Evolutionary conservation across 1,139 yeast genomes (phyloP), one percentile per base, ranked within the genome.

Genomic region (Waltiozyma sp.): DNA sequence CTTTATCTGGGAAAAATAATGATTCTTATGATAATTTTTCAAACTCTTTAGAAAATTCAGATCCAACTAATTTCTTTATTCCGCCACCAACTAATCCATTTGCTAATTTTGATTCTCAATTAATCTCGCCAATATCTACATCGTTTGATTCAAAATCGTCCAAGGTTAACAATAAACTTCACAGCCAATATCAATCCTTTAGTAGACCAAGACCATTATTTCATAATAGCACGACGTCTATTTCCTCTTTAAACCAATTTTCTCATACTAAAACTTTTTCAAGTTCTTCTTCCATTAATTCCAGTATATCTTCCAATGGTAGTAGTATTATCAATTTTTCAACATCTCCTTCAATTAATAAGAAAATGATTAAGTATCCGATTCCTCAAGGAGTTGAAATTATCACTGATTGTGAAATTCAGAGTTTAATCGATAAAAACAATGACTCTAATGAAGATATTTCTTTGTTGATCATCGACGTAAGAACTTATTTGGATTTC

Each of bases 401-500:
- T 8, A 28, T 50, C 3, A 18, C 42, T 2, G 47, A 47, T 28
- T 31, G 33, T 3, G 48, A 49, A 21, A 8, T 8, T 5, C 23
- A 5, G 23, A 21, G 23, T 21, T 8, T 21, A 8, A 21, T 21
- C 23, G 15, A 16, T 44, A 3, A 37, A 45, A 1, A 15, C 19
- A 6, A 33, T 46, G 21, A 26, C 45, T 16, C 40, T 5, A 8
- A 28, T 1, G 34, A n/a, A 14, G 18, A n/a, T 5, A 40, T 36
- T 4, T 34, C 37, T 16, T 44, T 60, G 23, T 41, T 82, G 28
- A 51, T 80, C 5, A 64, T 86, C 15, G 95, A 86, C 57, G 75
- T 80, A 18, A 67, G 95, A 42, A 81, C 94, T 1, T 81, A 73
- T 54, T 73, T 82, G 5, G 85, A 80, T 43, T 82, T 65, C 58